Conservation (phyloP, 208 protist species). For the Trypanosoma brucei region DNA sequence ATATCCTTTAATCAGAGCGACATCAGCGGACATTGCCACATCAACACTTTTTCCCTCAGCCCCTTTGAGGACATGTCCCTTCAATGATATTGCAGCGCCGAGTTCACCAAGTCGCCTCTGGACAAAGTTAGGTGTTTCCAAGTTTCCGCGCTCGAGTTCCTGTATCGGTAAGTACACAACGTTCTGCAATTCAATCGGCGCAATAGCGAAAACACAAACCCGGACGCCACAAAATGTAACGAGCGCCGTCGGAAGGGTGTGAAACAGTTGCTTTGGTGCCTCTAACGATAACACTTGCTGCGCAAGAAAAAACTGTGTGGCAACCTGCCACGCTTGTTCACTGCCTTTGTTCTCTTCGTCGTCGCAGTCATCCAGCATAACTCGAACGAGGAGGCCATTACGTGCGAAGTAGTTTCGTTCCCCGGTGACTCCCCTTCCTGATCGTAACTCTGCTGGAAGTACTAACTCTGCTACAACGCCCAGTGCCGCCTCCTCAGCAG, state of each 20-base stretch:
- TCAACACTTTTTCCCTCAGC: slow-evolving; percentile 6
- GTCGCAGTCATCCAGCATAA: slow-evolving; percentile 47
- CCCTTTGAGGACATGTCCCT: slow-evolving; percentile 23
- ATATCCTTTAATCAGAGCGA: slow-evolving; percentile 36
- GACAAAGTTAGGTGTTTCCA: slow-evolving; percentile 25
- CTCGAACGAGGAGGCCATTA: slow-evolving; percentile 39
- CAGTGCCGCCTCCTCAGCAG: slow-evolving; percentile 27
- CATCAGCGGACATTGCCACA: slow-evolving; percentile 13
- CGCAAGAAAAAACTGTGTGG: slow-evolving; percentile 26
- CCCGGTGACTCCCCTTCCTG: slow-evolving; percentile 16
- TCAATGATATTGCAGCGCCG: slow-evolving; percentile 28
- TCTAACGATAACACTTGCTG: slow-evolving; percentile 37
- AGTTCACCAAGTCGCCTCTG: slow-evolving; percentile 29
- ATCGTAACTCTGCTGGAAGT: slow-evolving; percentile 23
- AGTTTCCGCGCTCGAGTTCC: neutral
- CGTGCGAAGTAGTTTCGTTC: slow-evolving; percentile 26
- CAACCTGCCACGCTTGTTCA: slow-evolving; percentile 30
- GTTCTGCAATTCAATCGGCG: slow-evolving; percentile 26
- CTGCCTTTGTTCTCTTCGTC: slow-evolving; percentile 38
- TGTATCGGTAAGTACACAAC: slow-evolving; percentile 9
- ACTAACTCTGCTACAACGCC: slow-evolving; percentile 39
- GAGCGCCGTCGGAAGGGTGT: slow-evolving; percentile 40
- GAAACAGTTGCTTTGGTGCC: slow-evolving; percentile 45
- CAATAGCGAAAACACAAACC: slow-evolving; percentile 51
- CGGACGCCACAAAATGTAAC: slow-evolving; percentile 56